Evolutionary conservation across 768 basidiomycete species (phyloP).

Genomic region (Cystobasidium onofrii): DNA sequence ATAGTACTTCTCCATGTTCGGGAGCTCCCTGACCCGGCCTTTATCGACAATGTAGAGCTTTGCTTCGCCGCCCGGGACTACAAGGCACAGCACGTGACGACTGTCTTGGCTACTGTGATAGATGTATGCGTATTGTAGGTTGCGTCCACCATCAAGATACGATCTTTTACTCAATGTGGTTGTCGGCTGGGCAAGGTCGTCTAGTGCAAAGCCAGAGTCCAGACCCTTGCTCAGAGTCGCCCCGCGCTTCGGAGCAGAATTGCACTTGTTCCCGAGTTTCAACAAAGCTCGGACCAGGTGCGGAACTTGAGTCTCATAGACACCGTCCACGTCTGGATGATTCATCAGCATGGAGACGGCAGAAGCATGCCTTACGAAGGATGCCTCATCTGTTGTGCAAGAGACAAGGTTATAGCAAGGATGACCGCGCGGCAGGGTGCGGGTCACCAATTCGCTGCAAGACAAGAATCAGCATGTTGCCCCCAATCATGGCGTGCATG

Average conservation of each 20-base stretch:
- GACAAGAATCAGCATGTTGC: background rate
- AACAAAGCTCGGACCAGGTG: slow-evolving; percentile 71
- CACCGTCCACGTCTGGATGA: slow-evolving; percentile 86
- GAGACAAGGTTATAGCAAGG: slow-evolving; percentile 73
- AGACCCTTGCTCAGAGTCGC: slow-evolving; percentile 75
- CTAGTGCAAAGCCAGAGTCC: slow-evolving; percentile 70
- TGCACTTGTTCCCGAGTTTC: slow-evolving; percentile 74
- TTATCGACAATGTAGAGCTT: slow-evolving; percentile 85
- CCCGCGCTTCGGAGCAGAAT: slow-evolving; percentile 54
- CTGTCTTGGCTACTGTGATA: slow-evolving; percentile 71
- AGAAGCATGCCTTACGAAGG: slow-evolving; percentile 73
- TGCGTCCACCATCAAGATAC: slow-evolving; percentile 66
- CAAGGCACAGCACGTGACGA: slow-evolving; percentile 80
- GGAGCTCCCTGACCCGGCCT: slow-evolving; percentile 74
- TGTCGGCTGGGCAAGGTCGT: slow-evolving; percentile 62
- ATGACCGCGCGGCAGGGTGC: slow-evolving; percentile 69
- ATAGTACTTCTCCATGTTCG: slow-evolving; percentile 69
- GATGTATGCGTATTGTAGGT: slow-evolving; percentile 71
- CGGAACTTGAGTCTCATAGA: slow-evolving; percentile 89
- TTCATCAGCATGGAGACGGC: slow-evolving; percentile 89
- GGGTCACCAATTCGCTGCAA: slow-evolving; percentile 57
- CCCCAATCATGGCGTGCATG: background rate
- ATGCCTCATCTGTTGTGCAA: slow-evolving; percentile 69
- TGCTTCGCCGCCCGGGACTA: slow-evolving; percentile 61
- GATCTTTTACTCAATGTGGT: slow-evolving; percentile 55